Evolutionary conservation across 202 grass and related monocot genomes (phyloP).

Genomic region (Brachypodium distachyon): DNA sequence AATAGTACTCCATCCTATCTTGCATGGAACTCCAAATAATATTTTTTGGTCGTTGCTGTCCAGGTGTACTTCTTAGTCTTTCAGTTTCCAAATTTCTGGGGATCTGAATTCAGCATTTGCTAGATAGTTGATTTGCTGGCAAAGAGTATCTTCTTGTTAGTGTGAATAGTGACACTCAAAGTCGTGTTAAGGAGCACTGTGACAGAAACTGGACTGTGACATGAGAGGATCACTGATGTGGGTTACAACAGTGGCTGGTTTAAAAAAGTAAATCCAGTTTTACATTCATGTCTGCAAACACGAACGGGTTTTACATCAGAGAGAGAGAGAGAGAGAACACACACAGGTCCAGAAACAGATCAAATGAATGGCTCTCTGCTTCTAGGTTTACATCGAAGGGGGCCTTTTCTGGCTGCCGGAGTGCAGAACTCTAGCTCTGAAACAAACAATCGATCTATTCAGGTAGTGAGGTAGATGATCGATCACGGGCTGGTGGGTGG

Average conservation of each 20-base stretch:
- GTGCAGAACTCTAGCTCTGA: too few relatives aligned
- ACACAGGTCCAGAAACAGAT: too few relatives aligned
- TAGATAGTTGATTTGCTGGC: background rate
- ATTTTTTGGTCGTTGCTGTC: background rate
- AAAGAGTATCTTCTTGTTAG: background rate
- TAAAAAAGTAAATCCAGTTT: background rate
- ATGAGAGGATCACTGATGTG: background rate
- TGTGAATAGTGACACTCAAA: background rate
- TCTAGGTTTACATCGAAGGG: too few relatives aligned
- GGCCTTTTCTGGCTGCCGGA: too few relatives aligned
- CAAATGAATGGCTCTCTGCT: too few relatives aligned
- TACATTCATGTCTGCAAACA: background rate
- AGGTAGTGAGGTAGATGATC: too few relatives aligned
- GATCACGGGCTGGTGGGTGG: too few relatives aligned
- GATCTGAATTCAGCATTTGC: background rate
- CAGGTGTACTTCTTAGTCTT: background rate
- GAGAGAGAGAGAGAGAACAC: too few relatives aligned
- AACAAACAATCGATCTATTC: too few relatives aligned
- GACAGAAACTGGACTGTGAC: background rate
- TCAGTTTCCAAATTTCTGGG: background rate
- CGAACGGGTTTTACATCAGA: background rate
- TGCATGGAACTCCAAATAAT: background rate
- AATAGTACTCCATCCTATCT: background rate
- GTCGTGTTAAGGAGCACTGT: background rate
- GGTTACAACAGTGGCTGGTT: background rate